phyloP scores from a whole-genome alignment of 257 asterid genomes.

The Striga asiatica region DNA sequence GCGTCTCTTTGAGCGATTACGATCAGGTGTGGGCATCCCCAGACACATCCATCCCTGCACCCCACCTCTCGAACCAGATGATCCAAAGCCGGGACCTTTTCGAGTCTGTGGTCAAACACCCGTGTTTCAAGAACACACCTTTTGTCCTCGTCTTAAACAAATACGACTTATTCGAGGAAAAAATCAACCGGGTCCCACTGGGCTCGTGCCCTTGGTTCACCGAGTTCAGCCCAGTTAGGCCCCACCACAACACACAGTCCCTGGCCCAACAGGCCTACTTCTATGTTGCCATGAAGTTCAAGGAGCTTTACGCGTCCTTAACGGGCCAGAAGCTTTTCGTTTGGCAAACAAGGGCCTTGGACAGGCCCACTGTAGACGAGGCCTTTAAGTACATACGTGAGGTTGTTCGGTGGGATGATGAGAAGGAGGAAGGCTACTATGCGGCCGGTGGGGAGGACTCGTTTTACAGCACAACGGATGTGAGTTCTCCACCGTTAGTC shows the following conservation, averaged over 20 bases:
- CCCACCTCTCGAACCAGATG: conserved; percentile 67
- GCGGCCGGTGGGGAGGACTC: conserved; percentile 59
- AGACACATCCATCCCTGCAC: conserved; percentile 22
- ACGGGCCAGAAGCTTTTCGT: conserved; percentile 69
- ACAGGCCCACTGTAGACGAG: conserved; percentile 62
- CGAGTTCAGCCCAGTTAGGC: conserved; percentile 62
- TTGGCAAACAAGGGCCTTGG: conserved; percentile 81
- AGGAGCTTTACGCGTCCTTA: conserved; percentile 62
- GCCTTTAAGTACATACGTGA: conserved; percentile 78
- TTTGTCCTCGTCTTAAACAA: conserved; percentile 77
- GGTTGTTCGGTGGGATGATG: conserved; percentile 89
- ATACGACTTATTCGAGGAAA: conserved; percentile 77
- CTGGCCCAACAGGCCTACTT: conserved; percentile 82
- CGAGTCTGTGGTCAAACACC: conserved; percentile 56
- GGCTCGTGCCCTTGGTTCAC: conserved; percentile 75
- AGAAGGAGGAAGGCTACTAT: conserved; percentile 49
- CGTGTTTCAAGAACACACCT: conserved; percentile 73
- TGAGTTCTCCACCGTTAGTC: conserved; percentile 45
- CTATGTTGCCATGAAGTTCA: conserved; percentile 88
- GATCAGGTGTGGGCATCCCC: conserved; percentile 56
- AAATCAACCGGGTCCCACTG: conserved; percentile 48
- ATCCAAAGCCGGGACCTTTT: conserved; percentile 65
- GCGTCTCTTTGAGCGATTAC: conserved; percentile 68
- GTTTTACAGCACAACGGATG: conserved; percentile 85
- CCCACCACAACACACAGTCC: conserved; percentile 60